Evolutionary conservation across 768 basidiomycete genomes (phyloP).

Genomic region (Suillus fuscotomentosus): DNA sequence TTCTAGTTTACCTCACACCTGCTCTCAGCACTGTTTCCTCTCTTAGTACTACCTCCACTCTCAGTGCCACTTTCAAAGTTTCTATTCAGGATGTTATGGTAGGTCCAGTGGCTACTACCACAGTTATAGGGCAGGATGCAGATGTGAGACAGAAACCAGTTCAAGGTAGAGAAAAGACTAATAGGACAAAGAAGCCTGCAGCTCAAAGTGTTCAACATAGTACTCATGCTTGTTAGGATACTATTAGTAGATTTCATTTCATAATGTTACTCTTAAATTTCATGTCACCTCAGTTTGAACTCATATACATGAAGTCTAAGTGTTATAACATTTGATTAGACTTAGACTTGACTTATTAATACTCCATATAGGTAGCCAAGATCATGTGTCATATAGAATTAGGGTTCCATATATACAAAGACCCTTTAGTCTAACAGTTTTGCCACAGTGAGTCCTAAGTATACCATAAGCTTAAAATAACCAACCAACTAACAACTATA

Average conservation of each 20-base stretch:
- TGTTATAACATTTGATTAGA: no score
- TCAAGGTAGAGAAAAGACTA: background rate
- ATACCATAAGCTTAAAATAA: background rate
- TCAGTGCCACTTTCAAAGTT: background rate
- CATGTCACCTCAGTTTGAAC: no score
- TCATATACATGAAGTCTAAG: no score
- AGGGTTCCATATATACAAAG: background rate
- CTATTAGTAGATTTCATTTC: background rate
- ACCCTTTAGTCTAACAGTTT: background rate
- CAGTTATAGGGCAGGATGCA: background rate
- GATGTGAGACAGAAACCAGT: background rate
- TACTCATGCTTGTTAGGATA: background rate
- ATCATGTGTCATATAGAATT: background rate
- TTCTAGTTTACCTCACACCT: background rate
- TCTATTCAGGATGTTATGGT: background rate
- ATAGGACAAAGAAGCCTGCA: background rate
- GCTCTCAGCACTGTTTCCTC: background rate
- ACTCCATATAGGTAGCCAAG: background rate
- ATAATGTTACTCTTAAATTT: background rate
- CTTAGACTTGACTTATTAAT: no score
- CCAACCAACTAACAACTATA: background rate
- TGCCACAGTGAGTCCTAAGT: background rate
- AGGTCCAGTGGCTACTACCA: background rate
- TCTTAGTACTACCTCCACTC: background rate
- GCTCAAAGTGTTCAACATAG: background rate